A percentile compares a stretch with the other conserved stretches of the same genome.
Evolutionary conservation across 176 grass and related monocot species (phyloP).

Genomic region (Ampelocalamus luodianensis): DNA sequence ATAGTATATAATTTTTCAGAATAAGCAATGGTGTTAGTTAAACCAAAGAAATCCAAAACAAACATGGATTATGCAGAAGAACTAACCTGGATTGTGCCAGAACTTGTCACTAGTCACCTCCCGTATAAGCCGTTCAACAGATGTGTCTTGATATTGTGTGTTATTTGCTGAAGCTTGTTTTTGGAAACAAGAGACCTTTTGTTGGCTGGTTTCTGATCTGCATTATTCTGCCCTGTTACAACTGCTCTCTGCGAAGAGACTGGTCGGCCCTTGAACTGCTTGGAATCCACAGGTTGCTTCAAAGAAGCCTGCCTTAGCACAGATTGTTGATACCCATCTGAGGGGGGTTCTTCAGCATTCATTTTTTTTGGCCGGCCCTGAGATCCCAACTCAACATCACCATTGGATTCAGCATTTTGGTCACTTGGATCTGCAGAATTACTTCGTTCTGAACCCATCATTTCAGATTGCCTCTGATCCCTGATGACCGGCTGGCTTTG

Average conservation of each 20-base stretch:
- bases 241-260: constrained; percentile 53
- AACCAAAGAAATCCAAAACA: constrained; percentile 9
- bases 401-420: constrained; percentile 74
- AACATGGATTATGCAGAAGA: constrained; percentile 19
- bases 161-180: constrained; percentile 68
- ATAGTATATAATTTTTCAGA: background rate
- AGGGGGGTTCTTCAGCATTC: constrained; percentile 54
- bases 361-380: constrained; percentile 54
- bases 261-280: constrained; percentile 58
- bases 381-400: constrained; percentile 60
- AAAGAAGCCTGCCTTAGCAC: constrained; percentile 58
- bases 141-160: constrained; percentile 79
- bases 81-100: constrained; percentile 96
- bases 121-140: constrained; percentile 87
- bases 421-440: constrained; percentile 59
- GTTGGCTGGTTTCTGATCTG: constrained; percentile 67
- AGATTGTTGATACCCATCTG: constrained; percentile 51
- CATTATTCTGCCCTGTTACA: constrained; percentile 55
- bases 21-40: background rate
- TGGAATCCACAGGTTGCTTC: constrained; percentile 70
- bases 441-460: constrained; percentile 54
- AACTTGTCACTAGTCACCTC: constrained; percentile 98
- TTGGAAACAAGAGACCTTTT: constrained; percentile 85
- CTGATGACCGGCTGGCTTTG: constrained; percentile 41
- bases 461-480: constrained; percentile 77